Conservation (phyloP, 495 filamentous ascomycete species). For the Xylaria palmicola region DNA sequence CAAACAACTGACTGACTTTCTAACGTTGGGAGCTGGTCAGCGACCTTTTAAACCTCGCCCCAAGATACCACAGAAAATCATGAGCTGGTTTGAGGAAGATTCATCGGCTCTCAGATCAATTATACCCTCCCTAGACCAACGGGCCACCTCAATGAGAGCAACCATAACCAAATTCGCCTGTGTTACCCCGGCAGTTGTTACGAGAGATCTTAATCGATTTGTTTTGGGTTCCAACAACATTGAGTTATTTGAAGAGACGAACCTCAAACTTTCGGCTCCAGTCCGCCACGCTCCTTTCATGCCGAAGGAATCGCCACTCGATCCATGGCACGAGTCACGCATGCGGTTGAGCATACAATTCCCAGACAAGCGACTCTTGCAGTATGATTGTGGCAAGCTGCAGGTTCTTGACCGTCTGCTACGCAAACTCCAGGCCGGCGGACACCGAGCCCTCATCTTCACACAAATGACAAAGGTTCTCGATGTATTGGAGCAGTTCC, state of each 20-base stretch:
- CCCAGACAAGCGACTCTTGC: constrained; percentile 89
- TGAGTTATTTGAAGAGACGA: constrained; percentile 55
- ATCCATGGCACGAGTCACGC: constrained; percentile 92
- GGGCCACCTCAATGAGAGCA: constrained; percentile 66
- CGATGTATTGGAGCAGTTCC: constrained; percentile 94
- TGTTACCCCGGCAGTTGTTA: constrained; percentile 83
- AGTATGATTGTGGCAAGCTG: constrained; percentile 97
- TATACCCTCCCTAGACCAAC: constrained; percentile 70
- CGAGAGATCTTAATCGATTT: constrained; percentile 69
- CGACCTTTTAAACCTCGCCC: constrained; percentile 57
- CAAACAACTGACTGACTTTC: constrained; percentile 66
- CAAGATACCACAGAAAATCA: constrained; percentile 48
- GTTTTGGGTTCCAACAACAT: constrained; percentile 61
- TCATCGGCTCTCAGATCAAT: constrained; percentile 69
- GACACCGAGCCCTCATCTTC: constrained; percentile 94
- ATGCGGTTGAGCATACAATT: constrained; percentile 94
- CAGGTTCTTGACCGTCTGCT: constrained; percentile 87
- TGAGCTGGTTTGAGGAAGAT: constrained; percentile 72
- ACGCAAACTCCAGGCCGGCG: constrained; percentile 81
- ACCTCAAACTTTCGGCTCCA: constrained; percentile 45
- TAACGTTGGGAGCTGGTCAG: constrained; percentile 60
- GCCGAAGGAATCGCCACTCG: constrained; percentile 52
- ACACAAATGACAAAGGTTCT: constrained; percentile 99
- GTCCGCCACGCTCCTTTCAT: constrained; percentile 48
- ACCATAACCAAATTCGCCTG: constrained; percentile 87